Evolutionary conservation across 2,329 filamentous ascomycete species (phyloP).

Genomic region (Trichothecium sympodiale): DNA sequence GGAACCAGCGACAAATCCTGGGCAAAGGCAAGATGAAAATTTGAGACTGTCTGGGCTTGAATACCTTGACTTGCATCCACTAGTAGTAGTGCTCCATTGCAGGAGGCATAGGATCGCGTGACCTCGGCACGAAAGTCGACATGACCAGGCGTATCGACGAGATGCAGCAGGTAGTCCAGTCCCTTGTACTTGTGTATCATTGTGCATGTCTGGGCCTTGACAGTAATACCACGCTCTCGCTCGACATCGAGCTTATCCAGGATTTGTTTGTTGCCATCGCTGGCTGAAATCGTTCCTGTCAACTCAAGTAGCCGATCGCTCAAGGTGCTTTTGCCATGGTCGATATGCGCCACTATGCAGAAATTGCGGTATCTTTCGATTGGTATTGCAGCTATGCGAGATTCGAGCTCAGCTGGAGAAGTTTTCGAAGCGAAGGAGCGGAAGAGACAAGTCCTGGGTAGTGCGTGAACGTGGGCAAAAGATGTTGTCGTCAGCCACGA

Average conservation of each 20-base stretch:
- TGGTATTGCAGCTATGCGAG: slow-evolving; percentile 61
- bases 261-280: slow-evolving; percentile 80
- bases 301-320: slow-evolving; percentile 86
- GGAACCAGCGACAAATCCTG: slow-evolving; percentile 80
- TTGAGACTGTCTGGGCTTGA: slow-evolving; percentile 95
- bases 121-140: slow-evolving; percentile 97
- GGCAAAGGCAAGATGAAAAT: slow-evolving; percentile 95
- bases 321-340: slow-evolving; percentile 96
- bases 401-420: slow-evolving; percentile 21
- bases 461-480: no score
- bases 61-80: slow-evolving; percentile 95
- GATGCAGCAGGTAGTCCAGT: slow-evolving; percentile 82
- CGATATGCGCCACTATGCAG: slow-evolving; percentile 96
- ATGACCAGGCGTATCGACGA: slow-evolving; percentile 94
- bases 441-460: no score
- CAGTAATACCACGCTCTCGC: slow-evolving; percentile 89
- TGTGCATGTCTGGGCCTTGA: slow-evolving; percentile 96
- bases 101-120: slow-evolving; percentile 89
- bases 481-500: no score
- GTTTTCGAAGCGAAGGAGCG: slow-evolving; percentile 13
- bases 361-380: slow-evolving; percentile 84
- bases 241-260: slow-evolving; percentile 97
- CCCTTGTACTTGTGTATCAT: slow-evolving; percentile 90
- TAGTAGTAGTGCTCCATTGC: slow-evolving; percentile 80
- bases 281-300: slow-evolving; percentile 82